Evolutionary conservation across 495 filamentous ascomycete species (phyloP), one percentile per base, ranked within the genome.

Genomic region (Trichocladium uniseriatum): DNA sequence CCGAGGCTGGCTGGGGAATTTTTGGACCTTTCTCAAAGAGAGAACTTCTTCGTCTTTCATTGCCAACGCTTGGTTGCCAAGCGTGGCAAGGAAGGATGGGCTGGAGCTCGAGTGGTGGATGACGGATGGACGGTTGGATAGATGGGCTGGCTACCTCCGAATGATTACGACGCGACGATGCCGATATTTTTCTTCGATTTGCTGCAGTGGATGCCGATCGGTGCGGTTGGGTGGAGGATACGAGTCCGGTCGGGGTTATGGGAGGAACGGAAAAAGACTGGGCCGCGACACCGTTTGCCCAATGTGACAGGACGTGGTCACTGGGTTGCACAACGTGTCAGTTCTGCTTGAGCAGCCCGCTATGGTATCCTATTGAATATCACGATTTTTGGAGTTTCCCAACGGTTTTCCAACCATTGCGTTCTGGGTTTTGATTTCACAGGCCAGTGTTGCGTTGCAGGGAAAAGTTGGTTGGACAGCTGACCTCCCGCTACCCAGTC

Each of bases 1-100:
- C 53, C 43, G 37, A 21, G 49, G 43, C 55, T 54, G 52, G 55
- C 51, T 58, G 43, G 58, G 60, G 60, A 63, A 64, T 61, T 64
- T 64, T 61, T 64, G 61, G 55, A 40, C 21, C 24, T 45, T 51
- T 40, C 43, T 50, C 49, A n/a, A 36, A 42, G 38, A 43, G 40
- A 4, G 15, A 18, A n/a, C 20, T 38, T 42, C 20, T 29, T 22
- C 13, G 14, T 54, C 54, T 61, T 64, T 64, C 61, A 38, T 57
- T 61, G 61, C 58, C 55, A 47, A 57, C 58, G 56, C 20, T 52
- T 50, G 47, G 48, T 57, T 37, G 38, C 31, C 55, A 51, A 29
- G 48, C 49, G 61, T 59, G 58, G 61, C 53, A 45, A 61, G 49
- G 61, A 59, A 59, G 60, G 52, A 52, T 42, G n/a, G 42, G 32